Conservation (phyloP, 1,139 yeast species). For the Zygosaccharomyces pseudobailii region DNA sequence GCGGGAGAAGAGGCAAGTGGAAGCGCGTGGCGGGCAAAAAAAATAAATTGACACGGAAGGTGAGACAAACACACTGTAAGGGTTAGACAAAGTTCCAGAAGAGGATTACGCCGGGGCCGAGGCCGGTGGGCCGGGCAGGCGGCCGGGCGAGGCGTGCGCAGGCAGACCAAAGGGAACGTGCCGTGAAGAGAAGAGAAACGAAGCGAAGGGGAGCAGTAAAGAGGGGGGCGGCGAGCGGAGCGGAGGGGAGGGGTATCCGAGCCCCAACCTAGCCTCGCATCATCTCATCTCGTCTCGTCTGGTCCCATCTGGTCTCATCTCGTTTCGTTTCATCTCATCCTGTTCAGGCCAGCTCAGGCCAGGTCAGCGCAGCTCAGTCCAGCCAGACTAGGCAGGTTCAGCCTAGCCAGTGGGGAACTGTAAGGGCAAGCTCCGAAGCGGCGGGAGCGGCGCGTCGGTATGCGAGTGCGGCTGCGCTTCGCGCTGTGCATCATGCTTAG, state of each 20-base stretch:
- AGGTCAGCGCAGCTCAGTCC: background rate
- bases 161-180: background rate
- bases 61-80: too few relatives aligned
- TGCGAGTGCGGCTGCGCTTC: slow-evolving; percentile 1
- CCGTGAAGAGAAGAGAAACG: too few relatives aligned
- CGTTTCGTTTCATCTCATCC: background rate
- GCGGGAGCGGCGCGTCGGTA: slow-evolving; percentile 22
- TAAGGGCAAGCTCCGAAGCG: slow-evolving; percentile 30
- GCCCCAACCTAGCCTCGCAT: too few relatives aligned
- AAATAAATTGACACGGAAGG: background rate
- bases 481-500: background rate
- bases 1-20: background rate
- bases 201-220: background rate
- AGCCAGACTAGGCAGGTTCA: slow-evolving; percentile 13
- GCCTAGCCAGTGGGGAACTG: slow-evolving; percentile 30
- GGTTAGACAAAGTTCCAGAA: background rate
- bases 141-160: background rate
- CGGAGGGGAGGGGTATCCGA: background rate
- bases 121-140: background rate
- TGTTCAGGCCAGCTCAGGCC: background rate
- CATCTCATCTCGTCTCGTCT: too few relatives aligned
- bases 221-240: background rate
- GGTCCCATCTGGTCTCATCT: background rate
- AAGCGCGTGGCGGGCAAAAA: background rate
- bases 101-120: background rate